Evolutionary conservation across 805 yeast genomes (phyloP).

Genomic region (Kodamaea fukazawae): DNA sequence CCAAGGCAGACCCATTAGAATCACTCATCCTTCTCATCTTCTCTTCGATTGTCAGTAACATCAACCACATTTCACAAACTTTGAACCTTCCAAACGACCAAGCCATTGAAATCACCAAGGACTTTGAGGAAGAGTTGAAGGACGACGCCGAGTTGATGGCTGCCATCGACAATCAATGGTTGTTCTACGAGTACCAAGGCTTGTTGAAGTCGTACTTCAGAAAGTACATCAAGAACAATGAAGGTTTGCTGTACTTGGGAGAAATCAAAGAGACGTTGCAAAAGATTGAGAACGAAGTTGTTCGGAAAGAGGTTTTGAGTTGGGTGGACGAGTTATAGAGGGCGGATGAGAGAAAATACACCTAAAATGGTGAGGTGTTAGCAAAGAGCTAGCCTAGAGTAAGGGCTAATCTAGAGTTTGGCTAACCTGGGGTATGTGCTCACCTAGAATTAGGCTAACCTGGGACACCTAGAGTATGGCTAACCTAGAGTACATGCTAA

Average conservation of each 20-base stretch:
- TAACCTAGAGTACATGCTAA: too few species aligned
- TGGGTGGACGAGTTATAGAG: slow-evolving; percentile 19
- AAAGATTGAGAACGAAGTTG: slow-evolving; percentile 19
- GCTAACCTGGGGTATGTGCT: too few species aligned
- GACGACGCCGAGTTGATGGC: slow-evolving; percentile 22
- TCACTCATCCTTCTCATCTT: slow-evolving; percentile 21
- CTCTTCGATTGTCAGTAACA: slow-evolving; percentile 26
- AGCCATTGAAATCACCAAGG: slow-evolving; percentile 22
- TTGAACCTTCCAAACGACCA: slow-evolving; percentile 17
- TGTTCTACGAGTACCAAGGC: slow-evolving; percentile 41
- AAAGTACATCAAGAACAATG: slow-evolving; percentile 20
- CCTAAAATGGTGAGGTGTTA: too few species aligned
- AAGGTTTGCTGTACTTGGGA: slow-evolving; percentile 12
- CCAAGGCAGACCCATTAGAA: slow-evolving; percentile 14
- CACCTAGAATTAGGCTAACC: too few species aligned
- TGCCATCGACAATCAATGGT: slow-evolving; percentile 38
- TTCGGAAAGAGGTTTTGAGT: slow-evolving; percentile 19
- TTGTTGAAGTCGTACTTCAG: slow-evolving; percentile 39
- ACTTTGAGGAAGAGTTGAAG: slow-evolving; percentile 23
- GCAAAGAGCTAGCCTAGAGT: too few species aligned
- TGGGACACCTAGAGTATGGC: too few species aligned
- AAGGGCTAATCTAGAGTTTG: too few species aligned
- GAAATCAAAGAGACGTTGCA: slow-evolving; percentile 18
- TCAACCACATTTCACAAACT: slow-evolving; percentile 23
- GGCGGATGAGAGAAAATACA: not conserved